Conservation (phyloP, 2,329 filamentous ascomycete species). For the Aspergillus latus region DNA sequence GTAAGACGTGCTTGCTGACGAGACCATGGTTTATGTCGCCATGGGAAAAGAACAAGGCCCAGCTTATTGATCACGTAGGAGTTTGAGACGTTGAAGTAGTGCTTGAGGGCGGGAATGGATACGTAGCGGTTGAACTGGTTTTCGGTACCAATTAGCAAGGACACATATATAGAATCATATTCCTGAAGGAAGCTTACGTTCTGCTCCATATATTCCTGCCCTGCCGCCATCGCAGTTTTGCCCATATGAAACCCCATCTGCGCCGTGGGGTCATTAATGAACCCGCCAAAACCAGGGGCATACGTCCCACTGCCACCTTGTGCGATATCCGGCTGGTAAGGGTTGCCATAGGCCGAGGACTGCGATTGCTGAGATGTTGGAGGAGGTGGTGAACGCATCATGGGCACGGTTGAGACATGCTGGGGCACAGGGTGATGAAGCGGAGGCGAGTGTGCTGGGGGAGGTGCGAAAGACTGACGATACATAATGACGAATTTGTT, state of each 20-base stretch:
- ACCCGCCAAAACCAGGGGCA: conserved; percentile 73
- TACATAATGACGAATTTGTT: conserved; percentile 64
- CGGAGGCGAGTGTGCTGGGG: conserved; percentile 75
- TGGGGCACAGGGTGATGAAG: conserved; percentile 97
- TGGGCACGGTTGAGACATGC: conserved; percentile 96
- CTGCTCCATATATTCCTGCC: conserved; percentile 91
- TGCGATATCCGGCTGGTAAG: conserved; percentile 47
- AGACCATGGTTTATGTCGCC: conserved; percentile 97
- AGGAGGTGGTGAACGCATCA: conserved; percentile 90
- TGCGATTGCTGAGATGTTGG: conserved; percentile 70
- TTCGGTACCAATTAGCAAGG: background rate
- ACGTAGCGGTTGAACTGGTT: conserved; percentile 74
- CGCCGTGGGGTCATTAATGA: conserved; percentile 93
- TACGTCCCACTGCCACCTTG: conserved; percentile 44
- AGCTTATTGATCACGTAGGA: conserved; percentile 94
- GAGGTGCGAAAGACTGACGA: conserved; percentile 75
- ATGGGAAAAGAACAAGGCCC: conserved; percentile 90
- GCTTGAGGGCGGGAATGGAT: conserved; percentile 89
- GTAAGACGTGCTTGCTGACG: conserved; percentile 69
- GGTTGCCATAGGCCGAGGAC: conserved; percentile 51
- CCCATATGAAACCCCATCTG: conserved; percentile 95
- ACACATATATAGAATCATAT: background rate
- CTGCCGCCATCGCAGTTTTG: conserved; percentile 85
- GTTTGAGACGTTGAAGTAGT: conserved; percentile 99
- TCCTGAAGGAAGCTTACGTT: conserved; percentile 60